phyloP scores from a whole-genome alignment of 148 eudicot species.

The Fallopia convolvulus region DNA sequence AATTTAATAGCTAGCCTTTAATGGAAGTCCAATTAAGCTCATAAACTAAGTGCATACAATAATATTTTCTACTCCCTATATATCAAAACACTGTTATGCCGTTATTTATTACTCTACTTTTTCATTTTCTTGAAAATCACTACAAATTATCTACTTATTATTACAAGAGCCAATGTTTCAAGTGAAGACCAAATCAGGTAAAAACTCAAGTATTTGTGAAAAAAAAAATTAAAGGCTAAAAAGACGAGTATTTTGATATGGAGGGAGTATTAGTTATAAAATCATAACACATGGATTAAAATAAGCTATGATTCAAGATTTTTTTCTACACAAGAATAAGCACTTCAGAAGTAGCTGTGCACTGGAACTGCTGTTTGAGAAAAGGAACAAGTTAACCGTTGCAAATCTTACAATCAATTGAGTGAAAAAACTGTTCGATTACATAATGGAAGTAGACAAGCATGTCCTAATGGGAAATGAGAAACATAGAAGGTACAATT shows the following conservation, averaged over 20 bases:
- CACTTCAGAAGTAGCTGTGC: neutral
- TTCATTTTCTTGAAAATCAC: too few relatives aligned
- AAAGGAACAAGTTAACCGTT: neutral
- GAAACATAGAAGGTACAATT: neutral
- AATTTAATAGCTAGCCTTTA: neutral
- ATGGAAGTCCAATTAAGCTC: neutral
- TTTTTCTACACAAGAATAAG: neutral
- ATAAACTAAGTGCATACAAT: neutral
- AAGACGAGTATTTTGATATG: too few relatives aligned
- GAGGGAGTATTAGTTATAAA: neutral
- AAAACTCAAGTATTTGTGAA: too few relatives aligned
- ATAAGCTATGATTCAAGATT: neutral
- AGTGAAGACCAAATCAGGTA: too few relatives aligned
- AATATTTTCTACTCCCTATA: too few relatives aligned
- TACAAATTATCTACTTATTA: too few relatives aligned
- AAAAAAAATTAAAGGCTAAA: too few relatives aligned
- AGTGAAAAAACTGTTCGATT: neutral
- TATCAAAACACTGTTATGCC: too few relatives aligned
- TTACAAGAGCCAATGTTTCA: too few relatives aligned
- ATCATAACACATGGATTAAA: neutral
- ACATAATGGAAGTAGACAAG: neutral
- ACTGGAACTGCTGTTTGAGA: neutral
- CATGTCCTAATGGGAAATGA: neutral
- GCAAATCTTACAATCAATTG: neutral
- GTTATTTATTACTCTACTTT: too few relatives aligned